These are phyloP conservation scores for Candida railenensis DNA, from an alignment of 805 yeast genomes.

Conservation along the genomic window DNA sequence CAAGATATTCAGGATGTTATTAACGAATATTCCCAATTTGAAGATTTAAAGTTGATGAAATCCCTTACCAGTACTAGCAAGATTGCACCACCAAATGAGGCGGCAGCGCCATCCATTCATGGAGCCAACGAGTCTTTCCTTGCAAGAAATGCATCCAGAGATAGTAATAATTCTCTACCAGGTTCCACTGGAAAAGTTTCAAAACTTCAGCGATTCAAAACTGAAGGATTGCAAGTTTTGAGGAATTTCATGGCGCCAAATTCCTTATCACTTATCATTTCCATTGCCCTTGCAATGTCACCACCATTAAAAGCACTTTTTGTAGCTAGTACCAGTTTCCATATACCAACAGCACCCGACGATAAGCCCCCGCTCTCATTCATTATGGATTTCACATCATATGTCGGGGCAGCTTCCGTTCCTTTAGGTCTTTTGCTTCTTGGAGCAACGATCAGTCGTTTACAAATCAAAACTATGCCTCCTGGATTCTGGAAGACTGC, in stretches of 20 bases:
- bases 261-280: slow-evolving; percentile 63
- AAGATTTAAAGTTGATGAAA: slow-evolving; percentile 23
- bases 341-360: slow-evolving; percentile 81
- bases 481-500: slow-evolving; percentile 72
- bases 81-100: slow-evolving; percentile 18
- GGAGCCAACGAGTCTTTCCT: slow-evolving; percentile 1
- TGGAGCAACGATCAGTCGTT: slow-evolving; percentile 86
- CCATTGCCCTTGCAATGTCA: slow-evolving; percentile 73
- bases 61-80: slow-evolving; percentile 2
- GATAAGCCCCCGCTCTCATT: slow-evolving; percentile 79
- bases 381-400: slow-evolving; percentile 74
- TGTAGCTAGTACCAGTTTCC: slow-evolving; percentile 24
- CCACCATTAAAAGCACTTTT: slow-evolving; percentile 76
- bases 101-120: slow-evolving; percentile 9
- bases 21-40: slow-evolving; percentile 47
- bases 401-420: slow-evolving; percentile 84
- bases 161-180: neutral
- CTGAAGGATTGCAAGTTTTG: slow-evolving; percentile 12
- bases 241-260: slow-evolving; percentile 68
- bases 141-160: neutral
- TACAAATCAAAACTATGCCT: slow-evolving; percentile 59
- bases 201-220: neutral
- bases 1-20: slow-evolving; percentile 41
- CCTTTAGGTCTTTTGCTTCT: slow-evolving; percentile 80
- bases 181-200: neutral